These are phyloP conservation scores for Alnus glutinosa DNA, from an alignment of 306 rosid species.

Conservation along the genomic window DNA sequence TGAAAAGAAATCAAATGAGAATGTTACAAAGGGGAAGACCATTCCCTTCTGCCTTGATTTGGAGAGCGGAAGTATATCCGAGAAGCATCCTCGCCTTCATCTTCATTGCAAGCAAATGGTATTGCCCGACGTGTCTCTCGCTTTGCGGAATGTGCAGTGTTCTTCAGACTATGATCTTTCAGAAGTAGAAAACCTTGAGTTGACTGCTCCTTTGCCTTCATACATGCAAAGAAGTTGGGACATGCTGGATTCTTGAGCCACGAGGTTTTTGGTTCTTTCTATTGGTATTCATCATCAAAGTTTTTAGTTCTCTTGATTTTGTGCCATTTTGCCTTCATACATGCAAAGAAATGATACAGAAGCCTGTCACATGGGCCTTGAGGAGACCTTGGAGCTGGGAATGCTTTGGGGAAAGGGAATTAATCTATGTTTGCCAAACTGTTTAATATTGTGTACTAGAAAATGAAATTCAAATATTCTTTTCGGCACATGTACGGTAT, in stretches of 20 bases:
- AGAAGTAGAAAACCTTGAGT: slow-evolving; percentile 50
- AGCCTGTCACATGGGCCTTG: too few species aligned
- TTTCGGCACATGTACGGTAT: too few species aligned
- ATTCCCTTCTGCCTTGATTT: slow-evolving; percentile 75
- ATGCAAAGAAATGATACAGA: too few species aligned
- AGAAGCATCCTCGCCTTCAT: slow-evolving; percentile 66
- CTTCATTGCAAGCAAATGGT: slow-evolving; percentile 83
- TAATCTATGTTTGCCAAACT: too few species aligned
- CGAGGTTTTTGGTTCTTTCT: neutral
- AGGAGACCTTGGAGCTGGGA: too few species aligned
- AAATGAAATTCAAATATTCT: too few species aligned
- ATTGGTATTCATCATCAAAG: too few species aligned
- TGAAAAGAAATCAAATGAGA: slow-evolving; percentile 41
- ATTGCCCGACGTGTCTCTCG: slow-evolving; percentile 68
- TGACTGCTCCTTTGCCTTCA: slow-evolving; percentile 69
- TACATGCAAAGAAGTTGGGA: slow-evolving; percentile 94
- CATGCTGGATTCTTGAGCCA: slow-evolving; percentile 43
- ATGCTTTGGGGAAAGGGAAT: too few species aligned
- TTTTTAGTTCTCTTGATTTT: neutral
- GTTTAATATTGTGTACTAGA: too few species aligned
- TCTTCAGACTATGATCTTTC: slow-evolving; percentile 57
- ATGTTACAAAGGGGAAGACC: slow-evolving; percentile 37
- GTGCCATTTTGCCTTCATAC: neutral
- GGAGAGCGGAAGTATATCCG: slow-evolving; percentile 66
- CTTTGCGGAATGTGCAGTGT: slow-evolving; percentile 50